Percentiles rank a stretch among this genome's conserved stretches.
Evolutionary conservation across 2,329 filamentous ascomycete genomes (phyloP).

Genomic region (Zymoseptoria passerinii): DNA sequence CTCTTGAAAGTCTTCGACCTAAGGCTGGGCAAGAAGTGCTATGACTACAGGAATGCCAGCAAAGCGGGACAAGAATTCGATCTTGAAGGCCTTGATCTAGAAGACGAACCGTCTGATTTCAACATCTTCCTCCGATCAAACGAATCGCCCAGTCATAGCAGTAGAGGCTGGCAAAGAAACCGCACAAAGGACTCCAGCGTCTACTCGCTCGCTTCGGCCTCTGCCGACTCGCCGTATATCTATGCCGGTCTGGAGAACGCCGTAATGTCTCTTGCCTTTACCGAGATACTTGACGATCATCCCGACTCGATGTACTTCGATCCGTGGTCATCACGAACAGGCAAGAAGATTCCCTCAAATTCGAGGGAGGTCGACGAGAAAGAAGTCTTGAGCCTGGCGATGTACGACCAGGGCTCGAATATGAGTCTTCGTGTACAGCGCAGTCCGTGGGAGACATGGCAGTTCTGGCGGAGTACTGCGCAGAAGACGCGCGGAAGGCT

Average conservation of each 20-base stretch:
- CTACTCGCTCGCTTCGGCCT: slow-evolving; percentile 42
- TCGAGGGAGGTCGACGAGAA: slow-evolving; percentile 13
- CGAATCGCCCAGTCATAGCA: slow-evolving; percentile 17
- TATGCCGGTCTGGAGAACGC: slow-evolving; percentile 43
- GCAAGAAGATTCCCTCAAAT: neutral
- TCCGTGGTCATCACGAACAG: neutral
- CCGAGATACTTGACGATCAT: slow-evolving; percentile 34
- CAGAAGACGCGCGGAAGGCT: slow-evolving; percentile 16
- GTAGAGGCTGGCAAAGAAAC: slow-evolving; percentile 16
- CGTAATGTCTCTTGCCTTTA: slow-evolving; percentile 38
- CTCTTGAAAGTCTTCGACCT: slow-evolving; percentile 57
- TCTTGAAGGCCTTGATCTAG: neutral
- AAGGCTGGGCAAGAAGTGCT: slow-evolving; percentile 37
- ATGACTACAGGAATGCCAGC: slow-evolving; percentile 24
- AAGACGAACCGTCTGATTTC: slow-evolving; percentile 25
- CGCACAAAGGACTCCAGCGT: slow-evolving; percentile 34
- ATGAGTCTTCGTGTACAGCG: slow-evolving; percentile 37
- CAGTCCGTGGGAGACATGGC: slow-evolving; percentile 25
- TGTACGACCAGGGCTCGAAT: slow-evolving; percentile 38
- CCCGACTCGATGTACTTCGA: slow-evolving; percentile 35
- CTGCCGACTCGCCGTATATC: slow-evolving; percentile 36
- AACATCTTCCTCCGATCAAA: slow-evolving; percentile 40
- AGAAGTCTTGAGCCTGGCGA: slow-evolving; percentile 36
- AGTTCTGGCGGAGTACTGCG: slow-evolving; percentile 8
- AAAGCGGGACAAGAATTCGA: neutral